Base-by-base conservation (phyloP, 2,329 filamentous ascomycete genomes). In the Aspergillus versicolor region DNA sequence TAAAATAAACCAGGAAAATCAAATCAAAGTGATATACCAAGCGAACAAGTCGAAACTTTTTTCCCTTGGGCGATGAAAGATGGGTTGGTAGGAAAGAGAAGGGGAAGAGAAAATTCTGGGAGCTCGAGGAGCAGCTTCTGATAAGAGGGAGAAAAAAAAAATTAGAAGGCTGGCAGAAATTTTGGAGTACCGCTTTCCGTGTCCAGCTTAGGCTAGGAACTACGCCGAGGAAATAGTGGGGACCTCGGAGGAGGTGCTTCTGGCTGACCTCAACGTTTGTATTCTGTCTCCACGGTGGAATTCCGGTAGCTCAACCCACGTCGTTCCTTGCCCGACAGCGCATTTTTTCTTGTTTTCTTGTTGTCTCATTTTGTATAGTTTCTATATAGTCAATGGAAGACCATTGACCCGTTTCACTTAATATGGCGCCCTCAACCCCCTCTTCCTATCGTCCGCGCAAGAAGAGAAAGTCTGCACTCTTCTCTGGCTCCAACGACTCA, bases 361-460 rank as follows among this genome's bases (percentile, higher is more conserved):
- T 24, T 32, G 13, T 43, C 40, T 45, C 17, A 13, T 6, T 30
- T 15, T 24, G 12, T 38, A 45, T 45, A 45, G 11, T 21, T 13
- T 30, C 7, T 37, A 9, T 37, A 9, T 17, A 47, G 45, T 58
- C 59, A 58, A 72, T 71, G 69, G 66, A 54, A 62, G 24, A 5
- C 38, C 12, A 19, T 48, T 69, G 59, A 64, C n/a, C 41, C 41
- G 30, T 44, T 58, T 57, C 53, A 57, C 58, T 54, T 61, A 54
- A 45, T 43, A 70, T 73, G 71, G 61, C 66, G 44, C 61, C 69
- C 54, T 59, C 66, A 6, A 64, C 64, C 24, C 63, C 71, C 43
- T 69, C 73, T 12, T 68, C 73, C 13, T 70, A 77, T 61, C 75
- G 76, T 44, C 76, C 77, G 21, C 75, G 77, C 46, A 79, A 77